phyloP scores from a whole-genome alignment of 2,329 filamentous ascomycete species.

The Penicillium concentricum region DNA sequence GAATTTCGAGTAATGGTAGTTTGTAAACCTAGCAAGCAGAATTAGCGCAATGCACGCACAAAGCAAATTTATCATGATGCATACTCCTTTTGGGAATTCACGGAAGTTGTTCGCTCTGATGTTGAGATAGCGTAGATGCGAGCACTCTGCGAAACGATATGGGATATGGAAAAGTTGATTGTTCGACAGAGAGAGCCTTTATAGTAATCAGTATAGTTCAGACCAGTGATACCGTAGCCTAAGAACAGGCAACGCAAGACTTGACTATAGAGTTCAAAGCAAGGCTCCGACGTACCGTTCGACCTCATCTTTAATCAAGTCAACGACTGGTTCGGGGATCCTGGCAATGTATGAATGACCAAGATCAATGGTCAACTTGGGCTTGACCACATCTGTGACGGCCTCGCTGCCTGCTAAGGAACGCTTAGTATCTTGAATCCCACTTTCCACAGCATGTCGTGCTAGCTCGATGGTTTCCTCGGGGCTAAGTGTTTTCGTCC shows the following conservation, averaged over 20 bases:
- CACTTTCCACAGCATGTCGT: slow-evolving; percentile 47
- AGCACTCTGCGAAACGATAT: slow-evolving; percentile 49
- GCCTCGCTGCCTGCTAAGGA: slow-evolving; percentile 47
- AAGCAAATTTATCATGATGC: slow-evolving; percentile 28
- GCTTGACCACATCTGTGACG: slow-evolving; percentile 47
- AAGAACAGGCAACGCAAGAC: not conserved
- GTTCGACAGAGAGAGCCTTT: slow-evolving; percentile 51
- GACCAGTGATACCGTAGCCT: not conserved
- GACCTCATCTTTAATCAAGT: slow-evolving; percentile 54
- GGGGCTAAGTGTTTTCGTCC: slow-evolving; percentile 34
- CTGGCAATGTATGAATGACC: slow-evolving; percentile 50
- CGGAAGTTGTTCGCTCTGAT: slow-evolving; percentile 51
- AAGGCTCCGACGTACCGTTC: slow-evolving; percentile 42
- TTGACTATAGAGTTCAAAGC: not conserved
- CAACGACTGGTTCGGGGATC: slow-evolving; percentile 51
- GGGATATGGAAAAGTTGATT: slow-evolving; percentile 53
- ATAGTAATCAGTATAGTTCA: slow-evolving; percentile 14
- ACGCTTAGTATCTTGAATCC: slow-evolving; percentile 48
- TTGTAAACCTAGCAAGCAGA: slow-evolving; percentile 68
- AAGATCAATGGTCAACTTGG: slow-evolving; percentile 52
- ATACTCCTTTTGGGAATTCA: slow-evolving; percentile 64
- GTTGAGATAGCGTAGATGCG: slow-evolving; percentile 51
- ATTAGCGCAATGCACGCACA: slow-evolving; percentile 12
- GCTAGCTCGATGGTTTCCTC: slow-evolving; percentile 50
- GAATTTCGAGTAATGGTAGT: slow-evolving; percentile 81